phyloP scores from a whole-genome alignment of 192 early-diverging fungal species.

The Kappamyces sp. region DNA sequence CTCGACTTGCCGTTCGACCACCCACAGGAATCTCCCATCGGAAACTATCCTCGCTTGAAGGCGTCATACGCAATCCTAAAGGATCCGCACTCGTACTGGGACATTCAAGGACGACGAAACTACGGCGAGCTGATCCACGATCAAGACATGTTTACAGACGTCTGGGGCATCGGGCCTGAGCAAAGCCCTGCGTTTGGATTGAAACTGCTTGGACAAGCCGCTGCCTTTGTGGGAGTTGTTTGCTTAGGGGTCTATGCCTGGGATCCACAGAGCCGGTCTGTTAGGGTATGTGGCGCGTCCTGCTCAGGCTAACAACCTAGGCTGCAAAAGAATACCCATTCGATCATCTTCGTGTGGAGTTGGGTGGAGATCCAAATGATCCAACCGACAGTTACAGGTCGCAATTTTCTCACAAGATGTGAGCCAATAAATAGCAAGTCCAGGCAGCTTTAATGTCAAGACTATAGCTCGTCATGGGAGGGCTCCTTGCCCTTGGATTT shows the following conservation, averaged over 20 bases:
- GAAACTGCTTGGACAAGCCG: slow-evolving; percentile 17
- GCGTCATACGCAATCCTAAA: slow-evolving; percentile 38
- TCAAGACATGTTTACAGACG: slow-evolving; percentile 38
- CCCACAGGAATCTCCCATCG: slow-evolving; percentile 34
- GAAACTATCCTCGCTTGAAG: slow-evolving; percentile 43
- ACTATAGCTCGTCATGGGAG: too few relatives aligned
- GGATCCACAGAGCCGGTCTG: slow-evolving; percentile 33
- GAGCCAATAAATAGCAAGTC: too few relatives aligned
- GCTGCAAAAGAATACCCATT: slow-evolving; percentile 44
- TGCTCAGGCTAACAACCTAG: slow-evolving; percentile 20
- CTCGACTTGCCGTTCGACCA: slow-evolving; percentile 28
- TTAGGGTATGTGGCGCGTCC: slow-evolving; percentile 24
- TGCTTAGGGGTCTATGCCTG: slow-evolving; percentile 24
- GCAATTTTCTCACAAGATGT: slow-evolving; percentile 23
- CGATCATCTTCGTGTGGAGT: slow-evolving; percentile 43
- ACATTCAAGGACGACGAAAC: slow-evolving; percentile 46
- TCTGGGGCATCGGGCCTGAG: slow-evolving; percentile 36
- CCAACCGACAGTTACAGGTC: slow-evolving; percentile 25
- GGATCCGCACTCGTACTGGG: slow-evolving; percentile 52
- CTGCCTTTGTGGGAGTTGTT: slow-evolving; percentile 21
- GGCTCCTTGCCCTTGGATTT: too few relatives aligned
- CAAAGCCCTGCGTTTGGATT: slow-evolving; percentile 17
- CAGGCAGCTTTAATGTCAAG: too few relatives aligned
- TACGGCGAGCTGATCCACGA: slow-evolving; percentile 47
- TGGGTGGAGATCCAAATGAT: slow-evolving; percentile 50